These are phyloP conservation scores for Eutrema heterophyllum DNA, from an alignment of 345 rosid species.

Conservation along the genomic window DNA sequence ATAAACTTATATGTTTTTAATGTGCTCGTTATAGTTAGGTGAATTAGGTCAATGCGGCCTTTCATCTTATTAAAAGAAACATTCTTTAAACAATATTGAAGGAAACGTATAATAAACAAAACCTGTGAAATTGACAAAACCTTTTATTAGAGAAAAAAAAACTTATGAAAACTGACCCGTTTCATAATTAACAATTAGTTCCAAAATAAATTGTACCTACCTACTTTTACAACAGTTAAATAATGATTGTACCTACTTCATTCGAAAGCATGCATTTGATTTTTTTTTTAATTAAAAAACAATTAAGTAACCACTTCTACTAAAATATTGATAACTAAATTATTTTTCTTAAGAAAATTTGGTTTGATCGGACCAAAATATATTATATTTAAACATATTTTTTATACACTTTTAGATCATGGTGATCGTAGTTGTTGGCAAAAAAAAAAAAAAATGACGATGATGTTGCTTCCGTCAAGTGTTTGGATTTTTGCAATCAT, in stretches of 20 bases:
- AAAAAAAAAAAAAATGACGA: no score
- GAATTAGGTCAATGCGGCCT: conserved; percentile 27
- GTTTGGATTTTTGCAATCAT: conserved; percentile 31
- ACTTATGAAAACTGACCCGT: conserved; percentile 1
- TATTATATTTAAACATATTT: neutral
- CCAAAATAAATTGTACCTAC: neutral
- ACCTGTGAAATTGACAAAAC: neutral
- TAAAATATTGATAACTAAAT: neutral
- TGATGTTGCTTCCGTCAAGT: conserved; percentile 27
- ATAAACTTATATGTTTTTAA: neutral
- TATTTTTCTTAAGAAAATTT: neutral
- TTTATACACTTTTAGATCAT: conserved; percentile 15
- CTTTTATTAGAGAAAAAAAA: neutral
- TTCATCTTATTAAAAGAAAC: neutral
- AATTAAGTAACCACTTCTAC: conserved; percentile 1
- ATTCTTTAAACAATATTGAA: neutral
- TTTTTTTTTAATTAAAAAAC: neutral
- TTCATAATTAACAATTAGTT: conserved; percentile 13
- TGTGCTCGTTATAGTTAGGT: conserved; percentile 15
- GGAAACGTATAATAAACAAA: neutral
- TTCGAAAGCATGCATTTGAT: conserved; percentile 19
- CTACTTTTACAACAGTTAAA: conserved; percentile 4
- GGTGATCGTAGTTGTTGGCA: conserved; percentile 30
- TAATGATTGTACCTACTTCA: conserved; percentile 19
- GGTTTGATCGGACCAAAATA: conserved; percentile 7